These are phyloP conservation scores for Dictyostelium purpureum DNA, from an alignment of 78 protist species.

Conservation along the genomic window DNA sequence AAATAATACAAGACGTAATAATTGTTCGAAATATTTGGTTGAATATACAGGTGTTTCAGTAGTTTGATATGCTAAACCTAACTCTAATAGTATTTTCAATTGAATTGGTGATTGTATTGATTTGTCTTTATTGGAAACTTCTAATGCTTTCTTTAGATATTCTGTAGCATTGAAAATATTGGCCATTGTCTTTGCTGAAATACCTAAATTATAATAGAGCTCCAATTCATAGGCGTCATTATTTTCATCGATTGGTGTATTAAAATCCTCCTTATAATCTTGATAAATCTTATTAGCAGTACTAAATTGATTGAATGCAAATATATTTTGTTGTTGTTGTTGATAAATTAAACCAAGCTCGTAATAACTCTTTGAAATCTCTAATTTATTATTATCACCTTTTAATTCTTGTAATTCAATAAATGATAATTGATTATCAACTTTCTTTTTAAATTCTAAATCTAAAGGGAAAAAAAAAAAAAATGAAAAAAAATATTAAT, in stretches of 20 bases:
- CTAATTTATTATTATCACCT: constrained; percentile 47
- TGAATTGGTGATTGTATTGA: neutral
- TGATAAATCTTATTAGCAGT: constrained; percentile 54
- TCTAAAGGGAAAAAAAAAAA: neutral
- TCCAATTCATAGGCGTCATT: constrained; percentile 29
- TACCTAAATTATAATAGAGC: constrained; percentile 44
- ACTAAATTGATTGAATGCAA: constrained; percentile 34
- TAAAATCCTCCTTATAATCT: constrained; percentile 68
- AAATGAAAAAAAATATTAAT: neutral
- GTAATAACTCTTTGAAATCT: constrained; percentile 37
- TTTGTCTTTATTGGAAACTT: neutral
- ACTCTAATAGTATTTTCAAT: constrained; percentile 16
- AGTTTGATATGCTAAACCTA: constrained; percentile 40
- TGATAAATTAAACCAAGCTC: constrained; percentile 50
- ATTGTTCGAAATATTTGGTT: constrained; percentile 39
- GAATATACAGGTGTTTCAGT: constrained; percentile 58
- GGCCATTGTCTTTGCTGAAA: constrained; percentile 57
- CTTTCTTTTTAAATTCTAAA: constrained; percentile 44
- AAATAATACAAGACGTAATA: constrained; percentile 7
- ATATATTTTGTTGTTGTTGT: constrained; percentile 42
- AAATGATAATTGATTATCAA: constrained; percentile 24
- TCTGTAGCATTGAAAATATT: constrained; percentile 70
- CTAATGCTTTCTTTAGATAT: constrained; percentile 62
- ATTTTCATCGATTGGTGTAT: constrained; percentile 41
- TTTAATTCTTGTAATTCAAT: constrained; percentile 32